These are phyloP conservation scores for Xylaria multiplex DNA, from an alignment of 2,329 filamentous ascomycete genomes.

Conservation along the genomic window DNA sequence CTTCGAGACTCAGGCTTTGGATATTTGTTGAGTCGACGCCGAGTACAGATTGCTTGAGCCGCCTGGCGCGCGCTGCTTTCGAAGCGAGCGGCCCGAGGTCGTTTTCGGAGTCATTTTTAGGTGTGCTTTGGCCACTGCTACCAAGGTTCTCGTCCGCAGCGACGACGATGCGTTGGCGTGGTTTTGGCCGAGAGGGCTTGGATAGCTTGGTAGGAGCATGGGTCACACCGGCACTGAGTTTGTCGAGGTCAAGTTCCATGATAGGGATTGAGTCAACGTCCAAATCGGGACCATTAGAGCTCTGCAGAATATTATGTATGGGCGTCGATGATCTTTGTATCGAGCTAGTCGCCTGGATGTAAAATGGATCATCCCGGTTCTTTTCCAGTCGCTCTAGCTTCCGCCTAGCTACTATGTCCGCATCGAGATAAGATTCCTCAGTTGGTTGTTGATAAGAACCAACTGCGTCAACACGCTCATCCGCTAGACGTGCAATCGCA, in stretches of 20 bases:
- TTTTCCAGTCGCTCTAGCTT: constrained; percentile 82
- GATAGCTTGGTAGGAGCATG: constrained; percentile 46
- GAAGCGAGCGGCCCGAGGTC: constrained; percentile 55
- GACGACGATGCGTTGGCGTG: constrained; percentile 72
- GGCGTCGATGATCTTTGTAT: constrained; percentile 75
- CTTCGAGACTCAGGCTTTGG: constrained; percentile 75
- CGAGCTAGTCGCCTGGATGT: constrained; percentile 71
- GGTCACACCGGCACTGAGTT: constrained; percentile 52
- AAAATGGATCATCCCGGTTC: constrained; percentile 94
- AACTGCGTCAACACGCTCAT: constrained; percentile 56
- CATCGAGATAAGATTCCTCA: constrained; percentile 74
- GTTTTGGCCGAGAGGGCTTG: constrained; percentile 51
- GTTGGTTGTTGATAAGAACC: constrained; percentile 69
- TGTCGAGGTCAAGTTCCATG: constrained; percentile 85
- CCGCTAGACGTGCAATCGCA: constrained; percentile 64
- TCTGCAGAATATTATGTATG: constrained; percentile 78
- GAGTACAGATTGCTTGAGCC: constrained; percentile 72
- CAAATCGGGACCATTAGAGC: constrained; percentile 78
- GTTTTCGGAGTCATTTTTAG: constrained; percentile 65
- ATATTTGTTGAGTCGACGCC: constrained; percentile 89
- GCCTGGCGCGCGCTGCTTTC: constrained; percentile 61
- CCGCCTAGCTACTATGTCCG: constrained; percentile 77
- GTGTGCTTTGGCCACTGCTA: constrained; percentile 60
- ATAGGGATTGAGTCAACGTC: constrained; percentile 97
- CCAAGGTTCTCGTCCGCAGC: constrained; percentile 78